Conservation (phyloP, 345 rosid species). For the Turritis glabra region DNA sequence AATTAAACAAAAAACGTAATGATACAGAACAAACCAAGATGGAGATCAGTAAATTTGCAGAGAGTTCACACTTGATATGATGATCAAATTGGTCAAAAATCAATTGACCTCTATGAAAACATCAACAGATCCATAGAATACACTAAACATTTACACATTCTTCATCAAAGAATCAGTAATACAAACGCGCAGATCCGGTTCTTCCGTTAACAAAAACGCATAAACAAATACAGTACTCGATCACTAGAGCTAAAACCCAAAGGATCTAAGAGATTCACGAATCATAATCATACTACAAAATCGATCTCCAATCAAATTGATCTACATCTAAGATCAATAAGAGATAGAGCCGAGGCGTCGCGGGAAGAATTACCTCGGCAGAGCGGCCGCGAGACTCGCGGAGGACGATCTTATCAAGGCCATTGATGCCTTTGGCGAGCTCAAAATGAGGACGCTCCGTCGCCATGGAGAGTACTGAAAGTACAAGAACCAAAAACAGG, state of each 20-base stretch:
- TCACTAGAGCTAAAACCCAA: conserved; percentile 16
- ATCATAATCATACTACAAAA: conserved; percentile 15
- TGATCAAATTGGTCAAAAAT: background rate
- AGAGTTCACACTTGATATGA: conserved; percentile 13
- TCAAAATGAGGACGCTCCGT: conserved; percentile 47
- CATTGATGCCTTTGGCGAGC: conserved; percentile 62
- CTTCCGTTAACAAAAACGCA: background rate
- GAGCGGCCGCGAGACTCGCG: conserved; percentile 72
- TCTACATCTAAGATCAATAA: conserved; percentile 2
- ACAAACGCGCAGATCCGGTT: conserved; percentile 15
- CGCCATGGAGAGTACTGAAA: conserved; percentile 41
- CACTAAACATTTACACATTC: conserved; percentile 10
- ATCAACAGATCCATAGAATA: conserved; percentile 16
- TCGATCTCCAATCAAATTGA: conserved; percentile 10
- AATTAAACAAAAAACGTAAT: background rate
- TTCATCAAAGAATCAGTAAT: background rate
- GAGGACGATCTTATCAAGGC: conserved; percentile 75
- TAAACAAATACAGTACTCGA: background rate
- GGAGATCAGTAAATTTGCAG: background rate
- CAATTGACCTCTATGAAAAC: background rate
- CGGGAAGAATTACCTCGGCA: conserved; percentile 56
- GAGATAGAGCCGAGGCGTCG: background rate
- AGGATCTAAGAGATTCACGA: conserved; percentile 26
- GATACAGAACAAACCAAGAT: background rate
- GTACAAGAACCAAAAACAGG: background rate